Evolutionary conservation across 2,329 filamentous ascomycete genomes (phyloP), one percentile per base, ranked within the genome.

Genomic region (Microsporum audouinii): DNA sequence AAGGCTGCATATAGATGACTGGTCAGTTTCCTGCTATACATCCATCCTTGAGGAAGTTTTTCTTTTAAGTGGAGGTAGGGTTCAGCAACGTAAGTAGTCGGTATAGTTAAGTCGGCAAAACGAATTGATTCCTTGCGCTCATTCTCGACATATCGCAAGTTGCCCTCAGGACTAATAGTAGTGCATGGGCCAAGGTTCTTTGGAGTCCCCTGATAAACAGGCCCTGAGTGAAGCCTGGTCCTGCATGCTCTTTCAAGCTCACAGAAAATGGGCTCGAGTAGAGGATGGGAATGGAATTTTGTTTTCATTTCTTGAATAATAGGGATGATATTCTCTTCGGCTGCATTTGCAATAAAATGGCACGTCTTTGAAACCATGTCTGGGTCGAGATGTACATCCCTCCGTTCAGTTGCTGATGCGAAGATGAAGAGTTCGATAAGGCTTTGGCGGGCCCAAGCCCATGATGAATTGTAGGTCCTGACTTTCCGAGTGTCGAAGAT

Each of bases 361-460:
- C 38, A 39, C 38, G 10, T 39, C 10, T 39, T 8, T 14, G 5
- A 3, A 39, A 14, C 2, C 14, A 14, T 3, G 2, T 39, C 38
- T 39, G 38, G 38, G 14, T 14, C 38, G 14, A 39, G 10, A 39
- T 3, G 14, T 39, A 39, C 10, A 39, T 14, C 10, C 1, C 38
- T 14, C 10, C 14, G 38, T 39, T 39, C 14, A 12, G 5, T 5
- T 39, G 38, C 10, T 14, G 10, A 14, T 39, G 6, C 71, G 73
- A 57, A 77, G 76, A 1, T 75, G 76, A 29, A 64, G 64, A 4
- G 66, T 65, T 7, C 75, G 72, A 3, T 12, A 7, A 66, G 36
- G 45, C 71, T 71, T 60, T 73, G 67, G 0, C 66, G 59, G 1
- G 61, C 70, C 71, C 71, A 73, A 58, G 73, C 75, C 73, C 73